A percentile compares a stretch with the other conserved stretches of the same genome.
Conservation (phyloP, 169 alveolate species). For the Eimeria tenella region DNA sequence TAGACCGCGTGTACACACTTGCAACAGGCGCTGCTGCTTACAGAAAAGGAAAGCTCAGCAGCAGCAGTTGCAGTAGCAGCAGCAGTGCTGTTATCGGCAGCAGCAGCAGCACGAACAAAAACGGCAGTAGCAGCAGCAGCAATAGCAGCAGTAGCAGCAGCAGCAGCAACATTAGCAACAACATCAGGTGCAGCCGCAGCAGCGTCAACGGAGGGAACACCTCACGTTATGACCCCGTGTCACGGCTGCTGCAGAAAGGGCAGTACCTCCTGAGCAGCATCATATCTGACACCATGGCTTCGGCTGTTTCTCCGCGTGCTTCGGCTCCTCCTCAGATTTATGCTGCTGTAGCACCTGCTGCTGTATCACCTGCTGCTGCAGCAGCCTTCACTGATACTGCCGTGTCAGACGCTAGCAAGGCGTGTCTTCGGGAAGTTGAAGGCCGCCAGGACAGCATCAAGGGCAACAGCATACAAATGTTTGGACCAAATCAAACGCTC, state of each 20-base stretch:
- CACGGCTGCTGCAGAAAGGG: slow-evolving; percentile 2
- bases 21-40: background rate
- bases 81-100: background rate
- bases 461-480: too few relatives aligned
- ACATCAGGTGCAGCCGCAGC: slow-evolving; percentile 23
- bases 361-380: slow-evolving; percentile 11
- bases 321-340: background rate
- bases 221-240: background rate
- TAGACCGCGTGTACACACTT: too few relatives aligned
- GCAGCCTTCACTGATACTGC: background rate
- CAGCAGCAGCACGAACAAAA: background rate
- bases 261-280: background rate
- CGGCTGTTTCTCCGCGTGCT: background rate
- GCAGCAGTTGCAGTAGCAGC: slow-evolving; percentile 28
- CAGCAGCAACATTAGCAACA: background rate
- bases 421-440: too few relatives aligned
- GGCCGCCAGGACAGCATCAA: too few relatives aligned
- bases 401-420: too few relatives aligned
- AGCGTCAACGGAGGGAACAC: background rate
- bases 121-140: slow-evolving; percentile 19
- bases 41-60: background rate
- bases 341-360: slow-evolving; percentile 32
- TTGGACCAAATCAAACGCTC: too few relatives aligned
- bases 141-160: slow-evolving; percentile 25
- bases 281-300: background rate